Conservation (phyloP, 768 basidiomycete genomes). For the Suillus luteus region DNA sequence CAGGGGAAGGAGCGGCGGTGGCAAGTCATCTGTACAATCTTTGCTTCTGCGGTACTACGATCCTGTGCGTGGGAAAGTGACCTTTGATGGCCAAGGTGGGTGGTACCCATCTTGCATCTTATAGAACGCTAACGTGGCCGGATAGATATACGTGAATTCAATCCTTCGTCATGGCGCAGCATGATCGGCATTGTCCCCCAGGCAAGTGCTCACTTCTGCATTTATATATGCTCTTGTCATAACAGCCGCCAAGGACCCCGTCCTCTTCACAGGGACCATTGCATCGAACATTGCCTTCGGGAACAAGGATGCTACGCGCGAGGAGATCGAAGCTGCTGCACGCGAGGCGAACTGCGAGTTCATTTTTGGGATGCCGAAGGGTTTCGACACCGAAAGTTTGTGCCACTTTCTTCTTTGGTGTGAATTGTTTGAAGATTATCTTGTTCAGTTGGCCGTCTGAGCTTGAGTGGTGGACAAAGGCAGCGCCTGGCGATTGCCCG, state of each 20-base stretch:
- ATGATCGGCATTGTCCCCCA: constrained; percentile 95
- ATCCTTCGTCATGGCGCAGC: constrained; percentile 81
- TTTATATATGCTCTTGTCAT: neutral
- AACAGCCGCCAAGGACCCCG: constrained; percentile 56
- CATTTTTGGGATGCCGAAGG: constrained; percentile 90
- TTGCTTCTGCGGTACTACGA: constrained; percentile 89
- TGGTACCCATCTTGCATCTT: constrained; percentile 2
- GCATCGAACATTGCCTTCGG: constrained; percentile 95
- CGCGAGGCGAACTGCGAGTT: constrained; percentile 95
- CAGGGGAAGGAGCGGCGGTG: constrained; percentile 91
- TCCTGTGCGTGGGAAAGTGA: constrained; percentile 78
- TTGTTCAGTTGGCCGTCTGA: constrained; percentile 34
- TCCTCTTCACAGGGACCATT: constrained; percentile 90
- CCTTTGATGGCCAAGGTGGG: constrained; percentile 83
- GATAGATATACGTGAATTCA: constrained; percentile 85
- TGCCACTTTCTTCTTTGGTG: constrained; percentile 12
- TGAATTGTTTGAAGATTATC: constrained; percentile 33
- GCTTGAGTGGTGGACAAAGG: constrained; percentile 66
- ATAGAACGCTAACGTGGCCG: constrained; percentile 6
- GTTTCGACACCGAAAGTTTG: constrained; percentile 91
- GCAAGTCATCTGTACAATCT: constrained; percentile 91
- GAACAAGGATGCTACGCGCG: constrained; percentile 67
- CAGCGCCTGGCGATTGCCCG: constrained; percentile 84
- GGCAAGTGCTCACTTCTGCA: constrained; percentile 28
- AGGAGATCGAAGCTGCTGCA: constrained; percentile 86